These are phyloP conservation scores for Zygoascus hellenicus DNA, from an alignment of 1,139 yeast species.

Conservation along the genomic window DNA sequence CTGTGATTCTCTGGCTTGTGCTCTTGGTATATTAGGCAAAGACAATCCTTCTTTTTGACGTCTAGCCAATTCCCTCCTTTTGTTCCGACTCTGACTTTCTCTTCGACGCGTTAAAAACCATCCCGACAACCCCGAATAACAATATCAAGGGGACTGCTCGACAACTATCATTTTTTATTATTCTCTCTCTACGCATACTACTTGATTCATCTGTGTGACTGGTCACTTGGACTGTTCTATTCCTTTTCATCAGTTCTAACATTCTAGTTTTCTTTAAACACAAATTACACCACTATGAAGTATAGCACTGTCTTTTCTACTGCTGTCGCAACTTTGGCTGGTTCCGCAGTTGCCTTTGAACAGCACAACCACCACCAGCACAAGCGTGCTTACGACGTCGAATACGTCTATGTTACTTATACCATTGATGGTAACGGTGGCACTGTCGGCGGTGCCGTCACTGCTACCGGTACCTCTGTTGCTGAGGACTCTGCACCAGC, in stretches of 20 bases:
- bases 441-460: conserved; percentile 32
- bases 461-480: conserved; percentile 15
- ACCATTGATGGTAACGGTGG: conserved; percentile 66
- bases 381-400: conserved; percentile 59
- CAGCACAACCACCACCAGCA: conserved; percentile 51
- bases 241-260: background rate
- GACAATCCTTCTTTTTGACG: too few species aligned
- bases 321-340: conserved; percentile 38
- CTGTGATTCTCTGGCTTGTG: too few species aligned
- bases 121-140: too few species aligned
- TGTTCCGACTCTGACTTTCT: too few species aligned
- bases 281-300: conserved; percentile 21
- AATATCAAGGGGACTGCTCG: too few species aligned
- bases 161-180: too few species aligned
- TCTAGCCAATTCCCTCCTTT: too few species aligned
- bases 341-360: conserved; percentile 38
- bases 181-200: conserved; percentile 1
- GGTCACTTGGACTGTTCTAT: background rate
- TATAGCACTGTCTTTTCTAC: conserved; percentile 34
- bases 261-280: background rate
- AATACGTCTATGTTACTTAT: conserved; percentile 73
- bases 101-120: too few species aligned
- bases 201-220: background rate
- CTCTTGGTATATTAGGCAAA: too few species aligned
- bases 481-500: conserved; percentile 15